A percentile compares a stretch with the other conserved stretches of the same genome.
These are phyloP conservation scores for Globisporangium ultimum DNA, from an alignment of 352 stramenopile genomes.

Conservation along the genomic window DNA sequence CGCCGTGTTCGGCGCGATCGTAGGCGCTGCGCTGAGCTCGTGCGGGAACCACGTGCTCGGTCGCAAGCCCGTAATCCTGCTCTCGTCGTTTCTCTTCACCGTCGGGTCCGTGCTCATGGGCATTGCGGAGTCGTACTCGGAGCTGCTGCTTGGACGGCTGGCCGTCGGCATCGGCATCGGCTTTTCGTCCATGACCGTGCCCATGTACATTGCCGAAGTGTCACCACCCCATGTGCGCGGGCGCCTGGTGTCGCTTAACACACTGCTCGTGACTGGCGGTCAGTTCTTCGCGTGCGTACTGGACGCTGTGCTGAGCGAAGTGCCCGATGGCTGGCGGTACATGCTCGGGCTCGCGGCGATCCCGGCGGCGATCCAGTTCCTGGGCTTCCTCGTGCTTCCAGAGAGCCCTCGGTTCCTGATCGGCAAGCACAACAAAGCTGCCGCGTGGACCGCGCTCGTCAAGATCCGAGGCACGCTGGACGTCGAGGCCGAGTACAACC, in stretches of 20 bases:
- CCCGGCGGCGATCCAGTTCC: slow-evolving; percentile 61
- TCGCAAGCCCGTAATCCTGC: slow-evolving; percentile 59
- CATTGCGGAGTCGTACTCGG: slow-evolving; percentile 35
- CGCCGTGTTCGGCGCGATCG: slow-evolving; percentile 71
- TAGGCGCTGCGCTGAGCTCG: slow-evolving; percentile 52
- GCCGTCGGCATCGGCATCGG: slow-evolving; percentile 64
- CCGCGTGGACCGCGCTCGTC: slow-evolving; percentile 39
- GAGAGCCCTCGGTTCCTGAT: slow-evolving; percentile 73
- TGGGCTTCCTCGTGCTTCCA: slow-evolving; percentile 62
- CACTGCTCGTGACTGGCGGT: slow-evolving; percentile 64
- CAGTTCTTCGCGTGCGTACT: slow-evolving; percentile 78
- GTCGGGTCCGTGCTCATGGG: slow-evolving; percentile 61
- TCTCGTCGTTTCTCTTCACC: slow-evolving; percentile 63
- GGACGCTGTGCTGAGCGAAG: slow-evolving; percentile 48
- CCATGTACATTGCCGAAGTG: slow-evolving; percentile 76
- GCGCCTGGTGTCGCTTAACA: slow-evolving; percentile 74
- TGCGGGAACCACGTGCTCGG: slow-evolving; percentile 56
- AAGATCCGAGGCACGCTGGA: slow-evolving; percentile 53
- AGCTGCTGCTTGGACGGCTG: slow-evolving; percentile 54
- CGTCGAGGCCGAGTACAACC: slow-evolving; percentile 48
- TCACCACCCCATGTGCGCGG: slow-evolving; percentile 64
- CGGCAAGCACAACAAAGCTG: slow-evolving; percentile 28
- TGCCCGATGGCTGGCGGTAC: slow-evolving; percentile 64
- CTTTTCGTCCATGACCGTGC: slow-evolving; percentile 72
- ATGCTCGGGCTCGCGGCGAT: slow-evolving; percentile 76